Base-by-base conservation (phyloP, 805 yeast genomes). In the Nakazawaea wyomingensis region DNA sequence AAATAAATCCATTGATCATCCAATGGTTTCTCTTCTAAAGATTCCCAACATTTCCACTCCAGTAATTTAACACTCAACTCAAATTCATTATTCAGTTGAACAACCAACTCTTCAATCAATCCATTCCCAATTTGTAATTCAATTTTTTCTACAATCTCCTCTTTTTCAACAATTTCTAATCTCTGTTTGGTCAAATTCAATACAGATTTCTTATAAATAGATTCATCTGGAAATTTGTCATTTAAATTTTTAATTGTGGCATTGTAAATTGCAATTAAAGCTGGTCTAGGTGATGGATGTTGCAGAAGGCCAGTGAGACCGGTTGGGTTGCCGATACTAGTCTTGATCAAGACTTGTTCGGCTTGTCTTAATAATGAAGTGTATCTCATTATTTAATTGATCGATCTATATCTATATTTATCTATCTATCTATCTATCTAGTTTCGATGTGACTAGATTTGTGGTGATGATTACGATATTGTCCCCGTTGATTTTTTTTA, bases 241-340 rank as follows among this genome's bases (percentile, higher is more conserved):
- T 72, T 65, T 54, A 86, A 66, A 36, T 75, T 71, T 32, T 65
- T 62, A 54, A 86, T 66, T 2, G 96, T 87, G 45, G 82, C 76
- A 51, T 75, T 76, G 66, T 87, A 87, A 35, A 87, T 66, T 29
- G 83, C 74, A 45, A 78, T 66, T 54, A 87, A 69, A 3, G 89
- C 85, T 2, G 91, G 90, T 60, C 87, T 76, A 42, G 96, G 95
- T 58, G 82, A 75, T 39, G 95, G 95, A 61, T 85, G 93, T 60
- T 82, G 85, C 55, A 66, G 71, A 49, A 87, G 62, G 2, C 93
- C 95, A 3, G 96, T 76, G 48, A 87, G 53, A 50, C 96, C 96
- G 17, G 95, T 87, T 24, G 91, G 91, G 53, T 78, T 68, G 0
- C 88, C 89, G 29, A 68, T 65, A 3, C 73, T 71, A 10, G 86